Percentiles rank a stretch among this genome's conserved stretches.
Conservation (phyloP, 768 basidiomycete genomes). For the Mycena indigotica region DNA sequence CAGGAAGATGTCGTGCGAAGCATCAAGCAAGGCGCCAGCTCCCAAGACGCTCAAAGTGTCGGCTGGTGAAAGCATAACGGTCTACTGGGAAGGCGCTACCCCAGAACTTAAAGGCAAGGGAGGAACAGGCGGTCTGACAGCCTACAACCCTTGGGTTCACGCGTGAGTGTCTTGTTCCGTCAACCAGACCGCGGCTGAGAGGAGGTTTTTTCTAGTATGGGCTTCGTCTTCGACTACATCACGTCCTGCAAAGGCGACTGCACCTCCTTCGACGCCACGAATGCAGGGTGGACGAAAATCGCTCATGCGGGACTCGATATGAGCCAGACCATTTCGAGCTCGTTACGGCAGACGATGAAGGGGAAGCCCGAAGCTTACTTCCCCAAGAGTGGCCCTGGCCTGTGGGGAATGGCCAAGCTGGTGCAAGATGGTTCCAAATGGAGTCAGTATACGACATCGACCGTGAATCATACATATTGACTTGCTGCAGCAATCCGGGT, state of each 20-base stretch:
- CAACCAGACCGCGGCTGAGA: too few relatives aligned
- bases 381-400: conserved; percentile 23
- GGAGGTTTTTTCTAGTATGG: conserved; percentile 25
- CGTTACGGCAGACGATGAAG: conserved; percentile 24
- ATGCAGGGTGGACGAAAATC: conserved; percentile 28
- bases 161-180: conserved; percentile 24
- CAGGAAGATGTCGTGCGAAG: conserved; percentile 28
- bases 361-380: conserved; percentile 25
- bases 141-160: conserved; percentile 29
- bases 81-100: conserved; percentile 28
- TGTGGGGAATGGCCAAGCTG: conserved; percentile 31
- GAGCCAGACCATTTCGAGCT: conserved; percentile 23
- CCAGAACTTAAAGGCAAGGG: conserved; percentile 21
- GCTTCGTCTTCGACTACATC: conserved; percentile 27
- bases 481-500: conserved; percentile 25
- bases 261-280: conserved; percentile 25
- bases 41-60: conserved; percentile 19
- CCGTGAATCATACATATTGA: too few relatives aligned
- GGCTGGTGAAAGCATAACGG: conserved; percentile 19
- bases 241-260: conserved; percentile 28
- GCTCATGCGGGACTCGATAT: conserved; percentile 25
- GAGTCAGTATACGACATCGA: conserved; percentile 18
- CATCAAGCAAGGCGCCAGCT: conserved; percentile 17
- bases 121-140: conserved; percentile 22
- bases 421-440: conserved; percentile 25